Base-by-base conservation (phyloP, 768 basidiomycete species). In the Naganishia friedmannii region DNA sequence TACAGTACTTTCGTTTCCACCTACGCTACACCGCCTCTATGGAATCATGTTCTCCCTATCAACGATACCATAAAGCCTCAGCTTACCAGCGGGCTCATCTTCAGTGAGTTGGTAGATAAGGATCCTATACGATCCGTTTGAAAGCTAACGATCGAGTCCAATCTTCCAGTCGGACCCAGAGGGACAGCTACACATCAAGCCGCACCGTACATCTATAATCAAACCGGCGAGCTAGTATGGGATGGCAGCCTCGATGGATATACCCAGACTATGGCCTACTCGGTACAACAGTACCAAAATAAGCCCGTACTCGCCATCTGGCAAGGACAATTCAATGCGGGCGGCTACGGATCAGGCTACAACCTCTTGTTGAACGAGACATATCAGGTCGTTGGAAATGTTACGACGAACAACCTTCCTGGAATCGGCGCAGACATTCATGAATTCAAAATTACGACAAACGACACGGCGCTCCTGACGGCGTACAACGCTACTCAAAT, bases 391-490 rank as follows among this genome's bases (percentile, higher is more conserved):
- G 67, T 65, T 19, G 65, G 37, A 26, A 71, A 66, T 34, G 66
- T 66, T 23, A 48, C 51, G 9, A 37, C 51, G 3, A 46, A 39
- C 15, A 42, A 42, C 9, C 23, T 63, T 12, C 1, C 39, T 5
- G 51, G 55, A 34, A 48, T 32, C 39, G 56, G 29, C 23, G 60
- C 58, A 23, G 74, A 75, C 28, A 74, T 74, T 65, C 74, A 75
- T 60, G 72, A 68, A 65, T 74, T 77, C 65, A 51, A 70, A 28
- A 72, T 79, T 68, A 77, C 76, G n/a, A 23, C 53, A 17, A 73
- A 76, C 68, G 53, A 74, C 53, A 78, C 78, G 9, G 77, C 77
- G 9, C 55, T 79, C 6, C 34, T 76, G 15, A 65, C 70, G 21
- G 67, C 70, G n/a, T 75, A 74, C 65, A 31, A 45, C 21, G 26